Evolutionary conservation across 2,329 filamentous ascomycete genomes (phyloP).

Genomic region (Fusarium odoratissimum): DNA sequence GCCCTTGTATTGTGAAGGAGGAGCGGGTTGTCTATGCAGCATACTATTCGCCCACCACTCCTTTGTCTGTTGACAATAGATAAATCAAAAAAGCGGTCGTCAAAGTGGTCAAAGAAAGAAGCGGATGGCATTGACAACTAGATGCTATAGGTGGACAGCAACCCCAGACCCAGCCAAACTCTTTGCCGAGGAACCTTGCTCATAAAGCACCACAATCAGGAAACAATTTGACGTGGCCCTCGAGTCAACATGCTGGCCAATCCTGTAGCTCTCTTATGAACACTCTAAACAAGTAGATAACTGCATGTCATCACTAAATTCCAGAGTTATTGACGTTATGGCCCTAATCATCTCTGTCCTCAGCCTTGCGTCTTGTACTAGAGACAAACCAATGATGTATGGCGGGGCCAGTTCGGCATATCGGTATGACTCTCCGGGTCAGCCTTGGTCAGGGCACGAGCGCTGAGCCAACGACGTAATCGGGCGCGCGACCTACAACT

Average conservation of each 20-base stretch:
- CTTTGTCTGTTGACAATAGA: conserved; percentile 18
- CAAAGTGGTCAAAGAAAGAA: neutral
- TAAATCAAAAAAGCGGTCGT: conserved; percentile 11
- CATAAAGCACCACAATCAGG: conserved; percentile 13
- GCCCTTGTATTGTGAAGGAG: conserved; percentile 28
- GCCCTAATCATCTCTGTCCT: neutral
- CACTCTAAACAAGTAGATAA: neutral
- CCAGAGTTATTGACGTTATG: neutral
- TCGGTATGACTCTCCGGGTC: conserved; percentile 23
- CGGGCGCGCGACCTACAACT: conserved; percentile 26
- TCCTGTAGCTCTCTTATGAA: neutral
- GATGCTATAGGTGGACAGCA: neutral
- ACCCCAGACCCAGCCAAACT: conserved; percentile 17
- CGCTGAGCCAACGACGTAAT: conserved; percentile 42
- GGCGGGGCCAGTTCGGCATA: conserved; percentile 36
- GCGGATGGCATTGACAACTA: neutral
- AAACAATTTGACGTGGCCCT: conserved; percentile 5
- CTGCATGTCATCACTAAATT: neutral
- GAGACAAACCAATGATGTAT: conserved; percentile 24
- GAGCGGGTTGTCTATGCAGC: conserved; percentile 14
- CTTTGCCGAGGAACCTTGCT: conserved; percentile 20
- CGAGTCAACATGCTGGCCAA: neutral
- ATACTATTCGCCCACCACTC: conserved; percentile 26
- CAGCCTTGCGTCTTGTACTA: conserved; percentile 29
- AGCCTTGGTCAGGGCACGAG: conserved; percentile 40